Base-by-base conservation (phyloP, 2,329 filamentous ascomycete genomes). In the Penicillium sclerotiorum region DNA sequence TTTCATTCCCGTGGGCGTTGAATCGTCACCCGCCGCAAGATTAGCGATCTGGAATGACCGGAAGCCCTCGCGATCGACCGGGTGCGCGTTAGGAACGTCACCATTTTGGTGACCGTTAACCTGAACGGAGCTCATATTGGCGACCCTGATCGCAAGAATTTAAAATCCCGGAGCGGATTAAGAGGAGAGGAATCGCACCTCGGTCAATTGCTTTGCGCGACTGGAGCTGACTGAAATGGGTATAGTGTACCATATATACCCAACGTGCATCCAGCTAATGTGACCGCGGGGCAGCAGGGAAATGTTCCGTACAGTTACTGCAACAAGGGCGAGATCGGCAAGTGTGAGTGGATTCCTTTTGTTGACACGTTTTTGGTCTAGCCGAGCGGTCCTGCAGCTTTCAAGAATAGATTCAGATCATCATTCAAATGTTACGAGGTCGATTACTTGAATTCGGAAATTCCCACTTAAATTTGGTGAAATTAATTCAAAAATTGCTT, bases 1-100 rank as follows among this genome's bases (percentile, higher is more conserved):
- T 49, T 56, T 72, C 60, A 73, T 64, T 23, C 67, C 62, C 7
- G 72, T 74, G 13, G 58, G 57, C 9, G 62, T 65, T 11, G 30
- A n/a, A 3, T 27, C 43, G 13, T 64, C 46, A 28, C 68, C 51
- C 25, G 64, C 53, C 9, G 48, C 54, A 47, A 73, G 61, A 5
- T 53, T 60, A 17, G 35, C 32, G n/a, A 73, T 33, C n/a, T 67
- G 50, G 47, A 68, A 68, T 28, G 56, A 58, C 27, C 49, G 58
- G 33, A 61, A 61, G 12, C 45, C 41, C 23, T 45, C 45, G 40
- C 28, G 23, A 47, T 56, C 47, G n/a, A 9, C 39, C 27, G 32
- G 42, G 12, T 15, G 20, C 32, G 30, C 22, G 7, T 25, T 5
- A 17, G 8, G 30, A 8, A 28, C 52, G 33, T 22, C 27, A 32